Evolutionary conservation across 306 rosid genomes (phyloP), one percentile per base, ranked within the genome.

Genomic region (Senna tora): DNA sequence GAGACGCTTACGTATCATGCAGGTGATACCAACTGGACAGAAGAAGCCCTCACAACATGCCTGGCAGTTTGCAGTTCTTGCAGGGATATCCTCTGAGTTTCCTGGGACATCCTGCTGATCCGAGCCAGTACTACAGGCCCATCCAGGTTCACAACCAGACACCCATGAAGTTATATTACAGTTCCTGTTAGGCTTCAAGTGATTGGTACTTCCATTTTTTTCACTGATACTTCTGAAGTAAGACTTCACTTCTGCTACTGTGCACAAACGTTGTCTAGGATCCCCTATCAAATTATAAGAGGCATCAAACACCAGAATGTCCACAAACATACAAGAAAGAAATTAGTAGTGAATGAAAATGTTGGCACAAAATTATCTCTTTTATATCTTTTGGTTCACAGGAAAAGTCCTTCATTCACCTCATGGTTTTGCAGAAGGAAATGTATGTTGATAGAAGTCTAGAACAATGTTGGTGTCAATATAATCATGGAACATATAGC

Each of bases 121-220:
- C 13, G 81, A 56, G 65, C 52, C 86, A 45, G 75, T 69, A 81
- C 90, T 78, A 50, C 99, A 94, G 14, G 96, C 97, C 99, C 99
- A 91, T 71, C 99, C 99, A 16, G 99, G 99, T 84, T 94, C 97
- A 54, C 99, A 94, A 14, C 99, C 97, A 61, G 96, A 33, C 61
- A 78, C 84, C 99, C 99, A 94, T 12, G 96, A 81, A 61, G 97
- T 83, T 72, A 91, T 84, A 86, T 94, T 94, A 75, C 99, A 94
- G 69, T 94, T 94, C 83, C 67, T 87, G 74, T 91, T 94, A 54
- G 89, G 99, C 80, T 74, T 89, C 77, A 91, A 76, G 60, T 89
- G 87, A 75, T 82, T 81, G 69, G 82, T 85, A 84, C 75, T 77
- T 38, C 20, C 36, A 21, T 87, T 73, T 52, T 54, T 65, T 65